A percentile compares a stretch with the other conserved stretches of the same genome.
Evolutionary conservation across 805 yeast species (phyloP).

Genomic region (Tetrapisispora pingtungensis): DNA sequence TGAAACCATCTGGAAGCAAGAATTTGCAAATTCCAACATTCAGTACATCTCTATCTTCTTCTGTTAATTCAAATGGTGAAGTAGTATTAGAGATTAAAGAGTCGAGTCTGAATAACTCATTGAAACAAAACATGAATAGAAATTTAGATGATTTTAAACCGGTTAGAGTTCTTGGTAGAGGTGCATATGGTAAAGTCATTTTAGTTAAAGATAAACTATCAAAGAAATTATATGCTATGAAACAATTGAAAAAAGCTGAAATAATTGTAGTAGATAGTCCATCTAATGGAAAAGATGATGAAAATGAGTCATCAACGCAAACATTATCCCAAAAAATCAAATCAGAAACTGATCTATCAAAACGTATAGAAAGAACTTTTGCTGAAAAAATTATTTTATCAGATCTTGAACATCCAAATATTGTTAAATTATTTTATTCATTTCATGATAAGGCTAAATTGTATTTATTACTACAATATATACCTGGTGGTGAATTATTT

Average conservation of each 20-base stretch:
- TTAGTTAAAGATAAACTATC: slow-evolving; percentile 57
- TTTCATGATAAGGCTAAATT: slow-evolving; percentile 72
- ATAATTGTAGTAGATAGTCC: slow-evolving; percentile 41
- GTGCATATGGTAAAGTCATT: slow-evolving; percentile 82
- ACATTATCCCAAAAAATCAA: background rate
- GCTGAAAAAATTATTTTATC: slow-evolving; percentile 70
- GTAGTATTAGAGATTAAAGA: background rate
- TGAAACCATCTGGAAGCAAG: slow-evolving; percentile 19
- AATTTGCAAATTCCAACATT: slow-evolving; percentile 1
- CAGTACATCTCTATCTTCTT: background rate
- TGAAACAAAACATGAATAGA: slow-evolving; percentile 6
- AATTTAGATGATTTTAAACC: slow-evolving; percentile 53
- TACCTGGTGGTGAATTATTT: slow-evolving; percentile 82
- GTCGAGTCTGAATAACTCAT: background rate
- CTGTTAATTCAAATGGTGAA: background rate
- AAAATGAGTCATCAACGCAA: slow-evolving; percentile 1
- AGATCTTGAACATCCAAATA: slow-evolving; percentile 64
- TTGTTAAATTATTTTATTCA: slow-evolving; percentile 73
- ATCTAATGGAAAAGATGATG: slow-evolving; percentile 17
- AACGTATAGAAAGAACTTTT: slow-evolving; percentile 64
- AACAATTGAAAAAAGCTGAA: slow-evolving; percentile 74
- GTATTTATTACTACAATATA: slow-evolving; percentile 66
- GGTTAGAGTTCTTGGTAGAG: slow-evolving; percentile 70
- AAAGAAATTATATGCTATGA: slow-evolving; percentile 70
- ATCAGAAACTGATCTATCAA: slow-evolving; percentile 18